These are phyloP conservation scores for Tuctoria greenei DNA, from an alignment of 176 grass and related monocot genomes.

Conservation along the genomic window DNA sequence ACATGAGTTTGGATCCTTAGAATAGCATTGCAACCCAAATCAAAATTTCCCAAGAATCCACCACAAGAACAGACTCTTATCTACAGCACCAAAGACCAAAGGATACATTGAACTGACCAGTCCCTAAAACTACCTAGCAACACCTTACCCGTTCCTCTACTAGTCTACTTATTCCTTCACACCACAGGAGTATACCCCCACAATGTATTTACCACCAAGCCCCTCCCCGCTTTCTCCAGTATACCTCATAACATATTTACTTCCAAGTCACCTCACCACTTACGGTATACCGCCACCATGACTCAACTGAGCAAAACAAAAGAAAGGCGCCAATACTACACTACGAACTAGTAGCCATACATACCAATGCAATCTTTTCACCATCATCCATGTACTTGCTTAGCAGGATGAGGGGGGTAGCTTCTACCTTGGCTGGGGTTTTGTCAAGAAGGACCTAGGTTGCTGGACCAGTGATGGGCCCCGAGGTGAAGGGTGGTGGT, in stretches of 20 bases:
- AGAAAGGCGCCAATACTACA: constrained; percentile 33
- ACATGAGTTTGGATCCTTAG: constrained; percentile 26
- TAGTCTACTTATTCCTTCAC: constrained; percentile 60
- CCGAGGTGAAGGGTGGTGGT: constrained; percentile 40
- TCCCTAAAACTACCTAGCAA: constrained; percentile 12
- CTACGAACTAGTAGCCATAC: constrained; percentile 22
- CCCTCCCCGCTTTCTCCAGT: constrained; percentile 35
- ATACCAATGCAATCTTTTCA: constrained; percentile 34
- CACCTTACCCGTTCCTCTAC: constrained; percentile 13
- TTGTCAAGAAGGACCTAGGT: constrained; percentile 39
- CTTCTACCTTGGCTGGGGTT: constrained; percentile 56
- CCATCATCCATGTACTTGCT: not conserved
- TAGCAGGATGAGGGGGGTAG: constrained; percentile 6
- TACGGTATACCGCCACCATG: constrained; percentile 41
- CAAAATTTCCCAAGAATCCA: constrained; percentile 44
- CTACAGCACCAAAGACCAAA: constrained; percentile 5
- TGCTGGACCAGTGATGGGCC: constrained; percentile 31
- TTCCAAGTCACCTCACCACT: constrained; percentile 36
- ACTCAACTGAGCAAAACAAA: constrained; percentile 33
- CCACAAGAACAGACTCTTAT: constrained; percentile 9
- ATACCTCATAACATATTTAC: constrained; percentile 48
- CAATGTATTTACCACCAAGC: constrained; percentile 57
- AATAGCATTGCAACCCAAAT: constrained; percentile 23
- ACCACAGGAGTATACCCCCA: constrained; percentile 70
- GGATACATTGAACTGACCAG: not conserved